Evolutionary conservation across 2,329 filamentous ascomycete species (phyloP).

Genomic region (Raffaelea ambrosiae): DNA sequence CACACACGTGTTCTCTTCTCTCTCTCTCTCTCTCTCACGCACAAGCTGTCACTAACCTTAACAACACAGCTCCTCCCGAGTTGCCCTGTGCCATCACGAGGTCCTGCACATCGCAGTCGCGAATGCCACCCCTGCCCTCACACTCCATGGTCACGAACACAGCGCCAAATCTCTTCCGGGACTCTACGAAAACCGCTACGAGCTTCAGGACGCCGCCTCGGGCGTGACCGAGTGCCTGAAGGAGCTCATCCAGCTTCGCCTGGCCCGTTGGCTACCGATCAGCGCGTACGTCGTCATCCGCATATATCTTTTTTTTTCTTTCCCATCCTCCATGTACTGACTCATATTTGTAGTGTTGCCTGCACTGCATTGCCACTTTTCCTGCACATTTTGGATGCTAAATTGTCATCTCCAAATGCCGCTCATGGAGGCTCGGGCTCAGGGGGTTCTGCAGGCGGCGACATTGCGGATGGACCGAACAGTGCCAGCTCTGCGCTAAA

Average conservation of each 20-base stretch:
- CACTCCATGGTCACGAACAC: conserved; percentile 7
- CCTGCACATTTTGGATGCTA: conserved; percentile 13
- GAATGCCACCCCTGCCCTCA: conserved; percentile 23
- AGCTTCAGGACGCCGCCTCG: conserved; percentile 11
- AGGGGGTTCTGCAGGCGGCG: background rate
- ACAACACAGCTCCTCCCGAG: conserved; percentile 9
- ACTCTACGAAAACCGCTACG: conserved; percentile 11
- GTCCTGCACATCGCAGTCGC: conserved; percentile 28
- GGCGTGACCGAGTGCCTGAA: conserved; percentile 13
- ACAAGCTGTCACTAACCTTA: background rate
- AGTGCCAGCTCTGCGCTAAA: conserved; percentile 26
- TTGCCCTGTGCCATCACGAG: conserved; percentile 14
- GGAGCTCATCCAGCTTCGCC: conserved; percentile 13
- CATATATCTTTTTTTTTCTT: too few relatives aligned
- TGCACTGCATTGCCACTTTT: conserved; percentile 13
- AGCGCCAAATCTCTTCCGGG: background rate
- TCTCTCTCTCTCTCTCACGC: background rate
- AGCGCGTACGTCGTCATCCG: conserved; percentile 6
- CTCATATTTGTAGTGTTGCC: conserved; percentile 7
- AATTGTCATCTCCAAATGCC: conserved; percentile 3
- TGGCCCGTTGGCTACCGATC: conserved; percentile 14
- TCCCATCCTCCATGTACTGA: background rate
- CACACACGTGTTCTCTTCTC: too few relatives aligned
- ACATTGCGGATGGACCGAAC: background rate
- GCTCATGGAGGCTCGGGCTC: background rate